Evolutionary conservation across 306 rosid genomes (phyloP).

Genomic region (Notholithocarpus densiflorus): DNA sequence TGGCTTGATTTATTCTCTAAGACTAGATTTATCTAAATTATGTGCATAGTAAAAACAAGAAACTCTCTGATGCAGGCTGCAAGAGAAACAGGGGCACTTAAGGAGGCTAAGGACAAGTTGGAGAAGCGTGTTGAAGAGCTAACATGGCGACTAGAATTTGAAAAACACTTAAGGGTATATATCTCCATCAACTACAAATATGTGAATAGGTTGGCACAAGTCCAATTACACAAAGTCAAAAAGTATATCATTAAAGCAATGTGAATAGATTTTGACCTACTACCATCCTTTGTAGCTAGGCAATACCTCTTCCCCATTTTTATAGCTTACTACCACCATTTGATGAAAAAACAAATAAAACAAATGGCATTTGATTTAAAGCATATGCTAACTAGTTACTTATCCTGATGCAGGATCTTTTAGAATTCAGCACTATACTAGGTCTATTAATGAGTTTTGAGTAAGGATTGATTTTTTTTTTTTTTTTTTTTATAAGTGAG

Average conservation of each 20-base stretch:
- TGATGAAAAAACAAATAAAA: background rate
- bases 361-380: background rate
- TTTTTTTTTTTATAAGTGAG: too few species aligned
- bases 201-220: background rate
- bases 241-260: background rate
- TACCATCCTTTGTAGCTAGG: background rate
- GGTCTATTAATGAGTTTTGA: too few species aligned
- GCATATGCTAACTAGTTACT: background rate
- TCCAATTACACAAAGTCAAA: background rate
- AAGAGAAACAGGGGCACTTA: constrained; percentile 87
- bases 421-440: too few species aligned
- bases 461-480: too few species aligned
- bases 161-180: constrained; percentile 77
- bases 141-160: constrained; percentile 79
- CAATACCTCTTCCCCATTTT: background rate
- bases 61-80: constrained; percentile 58
- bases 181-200: constrained; percentile 15
- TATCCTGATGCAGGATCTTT: too few species aligned
- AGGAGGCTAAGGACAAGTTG: constrained; percentile 91
- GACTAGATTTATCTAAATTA: constrained; percentile 7
- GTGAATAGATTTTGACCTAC: background rate
- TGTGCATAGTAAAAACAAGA: constrained; percentile 16
- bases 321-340: background rate
- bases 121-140: constrained; percentile 95
- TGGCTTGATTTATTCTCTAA: background rate